A percentile compares a stretch with the other conserved stretches of the same genome.
Conservation (phyloP, 495 filamentous ascomycete genomes). For the Hypoxylon lienhwacheense region DNA sequence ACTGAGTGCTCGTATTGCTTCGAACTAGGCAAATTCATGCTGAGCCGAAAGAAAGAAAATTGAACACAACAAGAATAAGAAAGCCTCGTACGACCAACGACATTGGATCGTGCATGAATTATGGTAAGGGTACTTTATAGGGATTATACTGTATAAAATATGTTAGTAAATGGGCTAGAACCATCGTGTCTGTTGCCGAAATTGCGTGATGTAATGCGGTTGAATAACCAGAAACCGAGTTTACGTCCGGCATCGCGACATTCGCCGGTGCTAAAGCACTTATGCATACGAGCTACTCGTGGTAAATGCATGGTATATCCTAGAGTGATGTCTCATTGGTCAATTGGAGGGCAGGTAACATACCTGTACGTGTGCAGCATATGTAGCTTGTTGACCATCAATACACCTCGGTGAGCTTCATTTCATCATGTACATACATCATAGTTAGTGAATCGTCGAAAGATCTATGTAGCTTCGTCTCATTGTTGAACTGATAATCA, state of each 20-base stretch:
- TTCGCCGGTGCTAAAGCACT: conserved; percentile 1
- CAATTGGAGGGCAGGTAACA: too few species aligned
- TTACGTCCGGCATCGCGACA: neutral
- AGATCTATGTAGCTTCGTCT: too few species aligned
- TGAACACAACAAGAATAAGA: too few species aligned
- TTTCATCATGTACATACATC: neutral
- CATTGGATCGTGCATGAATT: too few species aligned
- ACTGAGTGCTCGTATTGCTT: neutral
- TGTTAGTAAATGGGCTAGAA: conserved; percentile 21
- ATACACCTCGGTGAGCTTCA: neutral
- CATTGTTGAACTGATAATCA: too few species aligned
- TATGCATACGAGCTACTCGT: conserved; percentile 4
- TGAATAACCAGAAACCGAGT: conserved; percentile 14
- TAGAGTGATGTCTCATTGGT: conserved; percentile 6
- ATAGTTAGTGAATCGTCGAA: neutral
- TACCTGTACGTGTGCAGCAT: neutral
- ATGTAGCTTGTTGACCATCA: conserved; percentile 10
- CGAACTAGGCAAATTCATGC: neutral
- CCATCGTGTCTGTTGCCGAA: conserved; percentile 18
- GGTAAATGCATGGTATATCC: conserved; percentile 18
- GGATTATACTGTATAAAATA: neutral
- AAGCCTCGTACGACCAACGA: neutral
- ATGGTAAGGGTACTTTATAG: conserved; percentile 18
- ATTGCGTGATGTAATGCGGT: conserved; percentile 28
- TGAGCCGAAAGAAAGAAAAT: too few species aligned